Base-by-base conservation (phyloP, 108 stramenopile species). In the Asterionellopsis glacialis region DNA sequence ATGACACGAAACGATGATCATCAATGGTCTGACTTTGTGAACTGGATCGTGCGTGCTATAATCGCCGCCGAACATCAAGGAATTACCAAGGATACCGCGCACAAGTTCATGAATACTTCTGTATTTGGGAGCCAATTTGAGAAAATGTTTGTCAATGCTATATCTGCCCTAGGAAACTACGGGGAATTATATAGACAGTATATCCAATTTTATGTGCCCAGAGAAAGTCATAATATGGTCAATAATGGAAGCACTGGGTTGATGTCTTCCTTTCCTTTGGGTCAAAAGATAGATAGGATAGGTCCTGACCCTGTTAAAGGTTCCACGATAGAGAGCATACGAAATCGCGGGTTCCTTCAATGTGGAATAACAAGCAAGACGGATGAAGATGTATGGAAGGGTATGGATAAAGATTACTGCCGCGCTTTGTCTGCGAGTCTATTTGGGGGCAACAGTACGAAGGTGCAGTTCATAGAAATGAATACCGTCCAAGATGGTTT, bases 161-260 rank as follows among this genome's bases (percentile, higher is more conserved):
- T 83, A 16, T 57, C 53, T 1, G 68, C 72, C 19, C 76, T 78
- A 16, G 85, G 85, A 11, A 77, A 77, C 49, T 83, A 81, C 56
- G 79, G 53, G 40, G 62, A 79, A 43, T 0, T 83, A 7, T 70
- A 74, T 43, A 19, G 48, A 9, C 5, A 3, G 19, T 15, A 63
- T 44, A 26, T 64, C 27, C 56, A 62, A 26, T n/a, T 7, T 11
- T 14, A 64, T 18, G 16, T 58, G 16, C 61, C 67, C 21, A 28
- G 76, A 44, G 18, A 56, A 0, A 50, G 23, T 3, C 23, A 73
- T 22, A 74, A 79, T 26, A 12, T 41, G 25, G 71, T 82, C 55
- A 85, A 85, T 56, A 38, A 59, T 55, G 84, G 84, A 41, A 28
- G 18, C 40, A 58, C 81, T 25, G 67, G 64, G 0, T 52, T 81